Evolutionary conservation across 495 filamentous ascomycete species (phyloP), one percentile per base, ranked within the genome.

Genomic region (Penicillium samsonianum): DNA sequence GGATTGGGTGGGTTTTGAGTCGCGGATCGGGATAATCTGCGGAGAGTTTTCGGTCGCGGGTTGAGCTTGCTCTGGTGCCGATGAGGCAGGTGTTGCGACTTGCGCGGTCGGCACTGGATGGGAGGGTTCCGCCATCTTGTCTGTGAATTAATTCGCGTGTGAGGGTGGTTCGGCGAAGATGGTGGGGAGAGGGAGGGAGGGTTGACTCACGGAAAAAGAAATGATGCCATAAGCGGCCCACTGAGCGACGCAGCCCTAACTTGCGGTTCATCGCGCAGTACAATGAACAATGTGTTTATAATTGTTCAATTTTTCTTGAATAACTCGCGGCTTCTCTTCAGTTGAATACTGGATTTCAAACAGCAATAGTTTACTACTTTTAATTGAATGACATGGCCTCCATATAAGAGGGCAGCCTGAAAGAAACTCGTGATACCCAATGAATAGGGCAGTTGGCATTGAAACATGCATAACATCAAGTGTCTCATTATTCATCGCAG

Each of bases 171-270:
- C 49, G 62, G 62, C 54, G 56, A 58, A 55, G 60, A 63, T 71
- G 73, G 70, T 63, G 67, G 73, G 58, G 55, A 49, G 55, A 56
- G 30, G 31, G 45, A 61, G 59, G 48, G 52, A 65, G 60, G 50
- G 61, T 69, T 74, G 74, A 75, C 66, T 76, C 72, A 77, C 58
- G 58, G 63, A 67, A 69, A 67, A 65, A 61, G 56, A 46, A 58
- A 50, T 71, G 67, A 74, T 75, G 72, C 71, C 72, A 73, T 71
- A 75, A 73, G 69, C 68, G 62, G 67, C 65, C 51, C 65, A 63
- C 59, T 20, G 48, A 43, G 30, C 56, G 60, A 17, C 61, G 55
- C 61, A 68, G 64, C 65, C 63, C 63, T 69, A 69, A 66, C 63
- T 53, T 53, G 50, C 37, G n/a, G 23, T 33, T 48, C 45, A 48